Conservation (phyloP, 2,329 filamentous ascomycete species). For the Macroventuria anomochaeta region DNA sequence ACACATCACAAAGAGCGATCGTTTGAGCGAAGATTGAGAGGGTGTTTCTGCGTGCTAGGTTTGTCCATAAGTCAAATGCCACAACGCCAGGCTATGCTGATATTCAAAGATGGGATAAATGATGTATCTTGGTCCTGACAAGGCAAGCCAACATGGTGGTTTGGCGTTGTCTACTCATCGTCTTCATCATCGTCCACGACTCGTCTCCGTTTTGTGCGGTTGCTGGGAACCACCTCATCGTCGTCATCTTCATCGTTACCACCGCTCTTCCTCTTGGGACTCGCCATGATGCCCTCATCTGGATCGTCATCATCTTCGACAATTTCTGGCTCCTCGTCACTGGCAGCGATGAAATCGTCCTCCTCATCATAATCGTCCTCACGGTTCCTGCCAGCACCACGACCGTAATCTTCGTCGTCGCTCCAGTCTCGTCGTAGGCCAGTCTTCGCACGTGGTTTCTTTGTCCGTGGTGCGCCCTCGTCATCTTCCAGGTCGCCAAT, state of each 20-base stretch:
- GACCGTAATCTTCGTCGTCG: conserved; percentile 79
- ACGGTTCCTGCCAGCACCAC: conserved; percentile 61
- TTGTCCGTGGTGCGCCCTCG: conserved; percentile 40
- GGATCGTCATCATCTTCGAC: conserved; percentile 65
- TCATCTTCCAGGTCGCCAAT: conserved; percentile 67
- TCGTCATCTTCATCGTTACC: conserved; percentile 46
- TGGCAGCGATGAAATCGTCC: conserved; percentile 78
- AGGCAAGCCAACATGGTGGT: no score
- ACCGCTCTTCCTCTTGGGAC: conserved; percentile 50
- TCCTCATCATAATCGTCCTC: conserved; percentile 80
- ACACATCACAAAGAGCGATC: background rate
- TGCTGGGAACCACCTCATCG: conserved; percentile 43
- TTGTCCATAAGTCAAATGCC: background rate
- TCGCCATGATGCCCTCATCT: conserved; percentile 54
- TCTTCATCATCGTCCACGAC: conserved; percentile 58
- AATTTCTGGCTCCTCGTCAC: conserved; percentile 72
- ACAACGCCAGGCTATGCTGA: conserved; percentile 36
- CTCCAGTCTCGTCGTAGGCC: conserved; percentile 60
- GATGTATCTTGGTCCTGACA: background rate
- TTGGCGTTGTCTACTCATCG: conserved; percentile 44
- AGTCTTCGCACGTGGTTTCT: conserved; percentile 46
- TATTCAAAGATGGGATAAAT: conserved; percentile 13
- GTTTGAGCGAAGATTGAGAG: background rate
- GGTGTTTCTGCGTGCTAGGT: background rate
- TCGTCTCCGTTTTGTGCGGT: conserved; percentile 50